Conservation (phyloP, 1,139 yeast species). For the Yamadazyma dushanensis region DNA sequence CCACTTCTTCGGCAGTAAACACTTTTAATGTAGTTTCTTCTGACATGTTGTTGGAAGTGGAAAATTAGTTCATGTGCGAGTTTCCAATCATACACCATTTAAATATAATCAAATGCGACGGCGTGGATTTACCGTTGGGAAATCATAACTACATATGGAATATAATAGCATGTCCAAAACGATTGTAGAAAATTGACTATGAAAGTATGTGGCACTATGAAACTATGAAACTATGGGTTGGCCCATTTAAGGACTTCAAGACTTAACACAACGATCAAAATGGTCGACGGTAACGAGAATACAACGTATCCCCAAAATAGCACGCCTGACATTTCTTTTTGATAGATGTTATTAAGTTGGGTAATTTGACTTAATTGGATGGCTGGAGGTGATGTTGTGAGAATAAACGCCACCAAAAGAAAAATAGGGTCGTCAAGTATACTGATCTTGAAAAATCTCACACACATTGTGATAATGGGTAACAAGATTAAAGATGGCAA, state of each 20-base stretch:
- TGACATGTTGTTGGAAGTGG: slow-evolving; percentile 4
- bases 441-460: slow-evolving; percentile 63
- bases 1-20: slow-evolving; percentile 61
- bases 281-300: slow-evolving; percentile 75
- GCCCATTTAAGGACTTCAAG: slow-evolving; percentile 63
- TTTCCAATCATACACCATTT: slow-evolving; percentile 2
- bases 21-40: slow-evolving; percentile 18
- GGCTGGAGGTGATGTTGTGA: slow-evolving; percentile 82
- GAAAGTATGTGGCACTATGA: not conserved
- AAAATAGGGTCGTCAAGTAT: slow-evolving; percentile 84
- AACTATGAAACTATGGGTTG: slow-evolving; percentile 9
- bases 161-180: slow-evolving; percentile 5
- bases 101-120: slow-evolving; percentile 2
- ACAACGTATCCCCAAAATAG: slow-evolving; percentile 83
- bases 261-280: slow-evolving; percentile 66
- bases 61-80: slow-evolving; percentile 3
- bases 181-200: not conserved
- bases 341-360: slow-evolving; percentile 73
- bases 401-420: slow-evolving; percentile 69
- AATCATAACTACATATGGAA: slow-evolving; percentile 3
- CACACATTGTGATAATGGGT: slow-evolving; percentile 67
- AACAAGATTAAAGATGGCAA: slow-evolving; percentile 67
- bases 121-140: slow-evolving; percentile 1
- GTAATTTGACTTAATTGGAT: slow-evolving; percentile 82
- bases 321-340: slow-evolving; percentile 84